Percentiles rank a stretch among this genome's conserved stretches.
phyloP scores from a whole-genome alignment of 495 filamentous ascomycete species.

The Glonium stellatum region DNA sequence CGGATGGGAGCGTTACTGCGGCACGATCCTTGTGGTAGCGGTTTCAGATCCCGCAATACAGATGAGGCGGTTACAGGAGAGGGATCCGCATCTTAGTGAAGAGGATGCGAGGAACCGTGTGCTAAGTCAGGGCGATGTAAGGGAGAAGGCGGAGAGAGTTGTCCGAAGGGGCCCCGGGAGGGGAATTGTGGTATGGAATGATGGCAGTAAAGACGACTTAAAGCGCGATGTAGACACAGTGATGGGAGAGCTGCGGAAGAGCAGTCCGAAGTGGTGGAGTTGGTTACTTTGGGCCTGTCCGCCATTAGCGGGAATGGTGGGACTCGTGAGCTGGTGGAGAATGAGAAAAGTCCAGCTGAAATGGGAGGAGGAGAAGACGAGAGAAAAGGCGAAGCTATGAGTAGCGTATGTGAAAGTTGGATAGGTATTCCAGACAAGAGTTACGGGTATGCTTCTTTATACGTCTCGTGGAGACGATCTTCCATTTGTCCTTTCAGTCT shows the following conservation, averaged over 20 bases:
- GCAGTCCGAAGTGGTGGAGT: conserved; percentile 74
- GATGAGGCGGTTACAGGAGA: conserved; percentile 62
- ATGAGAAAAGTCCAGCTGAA: conserved; percentile 58
- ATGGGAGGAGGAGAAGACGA: conserved; percentile 61
- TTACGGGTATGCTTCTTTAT: too few relatives aligned
- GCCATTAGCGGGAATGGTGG: conserved; percentile 60
- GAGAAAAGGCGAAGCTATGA: conserved; percentile 60
- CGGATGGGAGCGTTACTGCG: conserved; percentile 72
- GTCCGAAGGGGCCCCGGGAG: conserved; percentile 52
- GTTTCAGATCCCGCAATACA: conserved; percentile 69
- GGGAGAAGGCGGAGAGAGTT: conserved; percentile 68
- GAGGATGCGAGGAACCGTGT: conserved; percentile 82
- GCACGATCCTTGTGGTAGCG: conserved; percentile 75
- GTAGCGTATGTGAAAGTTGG: not conserved
- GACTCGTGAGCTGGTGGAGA: conserved; percentile 57
- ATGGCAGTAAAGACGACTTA: conserved; percentile 62
- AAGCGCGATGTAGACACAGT: conserved; percentile 54
- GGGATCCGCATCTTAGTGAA: conserved; percentile 63
- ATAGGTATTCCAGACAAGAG: not conserved
- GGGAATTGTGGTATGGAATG: conserved; percentile 84
- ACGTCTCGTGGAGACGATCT: too few relatives aligned
- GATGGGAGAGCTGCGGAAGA: conserved; percentile 51
- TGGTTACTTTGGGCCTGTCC: conserved; percentile 65
- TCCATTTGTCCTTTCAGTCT: too few relatives aligned
- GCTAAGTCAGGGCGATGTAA: conserved; percentile 72